Conservation (phyloP, 306 rosid genomes). For the Casuarina cunninghamiana region DNA sequence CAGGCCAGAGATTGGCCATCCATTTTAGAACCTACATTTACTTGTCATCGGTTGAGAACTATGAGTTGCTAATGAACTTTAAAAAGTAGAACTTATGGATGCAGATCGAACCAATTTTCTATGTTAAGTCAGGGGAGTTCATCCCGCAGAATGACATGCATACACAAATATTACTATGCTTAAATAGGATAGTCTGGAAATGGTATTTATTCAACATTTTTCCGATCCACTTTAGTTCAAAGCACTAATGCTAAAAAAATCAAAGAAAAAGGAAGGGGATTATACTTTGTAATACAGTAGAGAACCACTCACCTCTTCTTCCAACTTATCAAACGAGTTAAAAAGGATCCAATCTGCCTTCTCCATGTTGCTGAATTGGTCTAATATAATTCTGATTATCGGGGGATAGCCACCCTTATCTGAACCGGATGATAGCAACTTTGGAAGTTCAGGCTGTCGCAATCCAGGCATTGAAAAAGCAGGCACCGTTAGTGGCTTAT, state of each 20-base stretch:
- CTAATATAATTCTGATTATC: neutral
- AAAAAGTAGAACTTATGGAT: neutral
- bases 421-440: neutral
- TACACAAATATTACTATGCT: too few relatives aligned
- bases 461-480: constrained; percentile 4
- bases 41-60: neutral
- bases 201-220: neutral
- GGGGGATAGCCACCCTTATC: neutral
- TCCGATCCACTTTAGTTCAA: neutral
- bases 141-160: too few relatives aligned
- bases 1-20: constrained; percentile 2
- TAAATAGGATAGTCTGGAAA: too few relatives aligned
- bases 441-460: neutral
- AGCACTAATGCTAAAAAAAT: neutral
- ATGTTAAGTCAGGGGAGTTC: too few relatives aligned
- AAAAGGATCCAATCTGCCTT: constrained; percentile 12
- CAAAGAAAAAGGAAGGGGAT: neutral
- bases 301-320: constrained; percentile 12
- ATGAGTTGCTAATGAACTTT: neutral
- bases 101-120: too few relatives aligned
- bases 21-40: constrained; percentile 18
- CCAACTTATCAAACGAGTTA: constrained; percentile 11
- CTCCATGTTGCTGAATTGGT: constrained; percentile 14
- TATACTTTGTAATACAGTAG: neutral
- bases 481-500: constrained; percentile 1